A percentile compares a stretch with the other conserved stretches of the same genome.
Conservation (phyloP, 805 yeast species). For the Hanseniaspora meyeri region DNA sequence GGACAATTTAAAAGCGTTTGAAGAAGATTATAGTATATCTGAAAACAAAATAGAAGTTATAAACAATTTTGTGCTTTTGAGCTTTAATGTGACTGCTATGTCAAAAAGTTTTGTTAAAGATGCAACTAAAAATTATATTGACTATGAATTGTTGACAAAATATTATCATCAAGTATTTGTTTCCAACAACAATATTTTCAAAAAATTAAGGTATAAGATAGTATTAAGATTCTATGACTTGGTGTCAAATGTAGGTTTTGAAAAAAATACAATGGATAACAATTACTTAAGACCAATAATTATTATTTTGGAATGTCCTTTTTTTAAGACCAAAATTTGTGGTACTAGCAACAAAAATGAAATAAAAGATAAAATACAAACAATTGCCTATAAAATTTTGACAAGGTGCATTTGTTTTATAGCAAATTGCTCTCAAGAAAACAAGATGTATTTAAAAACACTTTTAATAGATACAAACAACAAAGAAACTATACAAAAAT, state of each 20-base stretch:
- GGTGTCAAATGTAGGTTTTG: not conserved
- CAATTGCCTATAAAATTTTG: constrained; percentile 53
- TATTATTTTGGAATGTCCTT: constrained; percentile 58
- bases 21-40: not conserved
- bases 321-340: constrained; percentile 33
- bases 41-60: not conserved
- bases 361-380: constrained; percentile 27
- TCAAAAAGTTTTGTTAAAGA: not conserved
- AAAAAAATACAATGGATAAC: too few relatives aligned
- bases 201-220: not conserved
- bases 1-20: not conserved
- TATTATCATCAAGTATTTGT: not conserved
- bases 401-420: constrained; percentile 60
- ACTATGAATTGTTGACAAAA: not conserved
- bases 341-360: not conserved
- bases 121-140: not conserved
- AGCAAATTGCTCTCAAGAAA: constrained; percentile 28
- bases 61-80: not conserved
- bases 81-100: not conserved
- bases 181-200: not conserved
- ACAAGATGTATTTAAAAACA: not conserved
- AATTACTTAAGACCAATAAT: constrained; percentile 41
- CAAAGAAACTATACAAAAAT: not conserved
- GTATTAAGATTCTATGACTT: not conserved
- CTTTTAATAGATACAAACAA: not conserved